phyloP scores from a whole-genome alignment of 345 rosid genomes.

The Cardiospermum halicacabum region DNA sequence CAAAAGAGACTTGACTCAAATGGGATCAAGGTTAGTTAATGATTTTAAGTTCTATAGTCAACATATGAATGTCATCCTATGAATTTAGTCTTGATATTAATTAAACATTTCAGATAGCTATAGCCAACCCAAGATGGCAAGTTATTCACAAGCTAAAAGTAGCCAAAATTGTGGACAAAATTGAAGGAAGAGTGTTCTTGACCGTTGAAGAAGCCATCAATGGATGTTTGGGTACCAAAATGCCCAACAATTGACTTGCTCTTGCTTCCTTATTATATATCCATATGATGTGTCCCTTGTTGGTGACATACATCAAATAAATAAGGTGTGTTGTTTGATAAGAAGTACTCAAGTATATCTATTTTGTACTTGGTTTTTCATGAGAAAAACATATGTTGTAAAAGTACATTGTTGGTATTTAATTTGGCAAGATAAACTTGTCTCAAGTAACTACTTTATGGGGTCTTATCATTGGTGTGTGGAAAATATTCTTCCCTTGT shows the following conservation, averaged over 20 bases:
- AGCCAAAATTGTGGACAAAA: slow-evolving; percentile 45
- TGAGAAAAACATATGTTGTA: no score
- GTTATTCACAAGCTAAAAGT: slow-evolving; percentile 76
- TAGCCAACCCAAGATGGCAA: slow-evolving; percentile 77
- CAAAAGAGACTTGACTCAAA: slow-evolving; percentile 38
- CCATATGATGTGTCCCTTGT: no score
- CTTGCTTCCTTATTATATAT: background rate
- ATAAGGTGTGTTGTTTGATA: no score
- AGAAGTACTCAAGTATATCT: no score
- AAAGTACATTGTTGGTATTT: no score
- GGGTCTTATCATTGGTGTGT: no score
- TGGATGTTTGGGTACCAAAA: slow-evolving; percentile 31
- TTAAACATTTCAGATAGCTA: slow-evolving; percentile 43
- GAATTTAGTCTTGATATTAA: background rate
- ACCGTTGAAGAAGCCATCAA: slow-evolving; percentile 71
- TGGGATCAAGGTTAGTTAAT: slow-evolving; percentile 48
- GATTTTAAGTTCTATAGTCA: background rate
- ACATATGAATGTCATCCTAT: background rate
- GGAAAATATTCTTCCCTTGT: no score
- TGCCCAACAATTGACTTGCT: slow-evolving; percentile 9
- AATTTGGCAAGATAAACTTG: no score
- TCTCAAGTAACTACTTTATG: no score
- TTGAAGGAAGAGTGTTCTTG: slow-evolving; percentile 62
- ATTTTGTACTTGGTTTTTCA: no score
- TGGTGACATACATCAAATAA: no score